These are phyloP conservation scores for Artemisia annua DNA, from an alignment of 129 eudicot genomes.

Conservation along the genomic window DNA sequence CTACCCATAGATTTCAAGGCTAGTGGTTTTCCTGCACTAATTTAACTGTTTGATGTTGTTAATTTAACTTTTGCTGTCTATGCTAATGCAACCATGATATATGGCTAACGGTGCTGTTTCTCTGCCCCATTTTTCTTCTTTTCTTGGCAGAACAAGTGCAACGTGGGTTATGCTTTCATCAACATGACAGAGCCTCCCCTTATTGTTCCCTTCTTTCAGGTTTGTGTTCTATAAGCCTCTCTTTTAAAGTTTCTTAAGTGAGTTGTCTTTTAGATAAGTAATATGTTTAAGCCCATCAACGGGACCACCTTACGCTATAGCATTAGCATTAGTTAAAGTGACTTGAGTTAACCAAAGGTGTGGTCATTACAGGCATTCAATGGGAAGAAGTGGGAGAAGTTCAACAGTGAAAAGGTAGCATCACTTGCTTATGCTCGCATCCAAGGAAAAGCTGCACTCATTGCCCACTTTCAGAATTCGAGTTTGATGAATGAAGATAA, in stretches of 20 bases:
- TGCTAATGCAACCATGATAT: slow-evolving; percentile 10
- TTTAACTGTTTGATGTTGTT: slow-evolving; percentile 5
- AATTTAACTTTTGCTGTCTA: background rate
- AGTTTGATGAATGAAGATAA: slow-evolving; percentile 99
- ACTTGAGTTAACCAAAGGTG: background rate
- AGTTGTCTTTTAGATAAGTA: background rate
- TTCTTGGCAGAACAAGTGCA: slow-evolving; percentile 91
- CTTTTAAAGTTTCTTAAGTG: background rate
- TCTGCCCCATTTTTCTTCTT: slow-evolving; percentile 4
- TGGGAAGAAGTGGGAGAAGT: slow-evolving; percentile 99
- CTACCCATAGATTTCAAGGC: slow-evolving; percentile 97
- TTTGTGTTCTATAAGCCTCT: slow-evolving; percentile 16
- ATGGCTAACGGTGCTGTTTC: slow-evolving; percentile 3
- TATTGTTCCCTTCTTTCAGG: slow-evolving; percentile 83
- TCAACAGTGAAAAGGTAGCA: slow-evolving; percentile 97
- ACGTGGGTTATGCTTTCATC: slow-evolving; percentile 96
- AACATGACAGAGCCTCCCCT: slow-evolving; percentile 90
- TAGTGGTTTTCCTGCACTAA: slow-evolving; percentile 32
- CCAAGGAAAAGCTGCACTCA: slow-evolving; percentile 92
- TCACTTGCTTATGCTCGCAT: slow-evolving; percentile 96
- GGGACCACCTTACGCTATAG: background rate
- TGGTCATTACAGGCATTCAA: slow-evolving; percentile 62
- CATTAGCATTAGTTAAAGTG: background rate
- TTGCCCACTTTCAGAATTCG: slow-evolving; percentile 97
- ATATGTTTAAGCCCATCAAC: background rate